Base-by-base conservation (phyloP, 2,329 filamentous ascomycete genomes). In the Pseudocercospora cruenta region DNA sequence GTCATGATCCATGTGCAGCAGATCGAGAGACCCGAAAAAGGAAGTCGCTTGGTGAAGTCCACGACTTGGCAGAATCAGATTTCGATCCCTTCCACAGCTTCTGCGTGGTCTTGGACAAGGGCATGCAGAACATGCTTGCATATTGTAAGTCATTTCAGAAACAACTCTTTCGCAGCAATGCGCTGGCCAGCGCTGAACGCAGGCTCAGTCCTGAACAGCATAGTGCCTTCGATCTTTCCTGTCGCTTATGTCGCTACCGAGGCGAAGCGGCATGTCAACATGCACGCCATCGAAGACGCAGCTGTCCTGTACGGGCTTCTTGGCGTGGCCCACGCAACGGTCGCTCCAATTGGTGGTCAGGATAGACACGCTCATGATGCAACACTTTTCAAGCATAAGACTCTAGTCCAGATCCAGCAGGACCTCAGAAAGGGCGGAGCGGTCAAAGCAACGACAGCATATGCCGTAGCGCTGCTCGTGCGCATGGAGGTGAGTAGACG, bases 81-180 rank as follows among this genome's bases (percentile, higher is more conserved):
- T 47, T 47, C 6, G 43, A 47, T 47, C 43, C 43, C n/a, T 47
- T 47, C 10, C 43, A 47, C 16, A 47, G 43, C 65, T 84, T 84
- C 86, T 90, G 82, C 80, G 91, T 81, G 79, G 92, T 85, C 83
- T 92, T 80, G 71, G 87, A 80, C 83, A 90, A 80, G 81, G 88
- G 79, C 57, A 78, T 79, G 68, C 74, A 78, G 66, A 75, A 75
- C 47, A 69, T 78, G 31, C 70, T 77, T 12, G 73, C 76, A n/a
- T 47, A 47, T 22, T 47, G 43, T 19, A 22, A 47, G 43, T 33
- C 31, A 12, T 33, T 33, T 12, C 1, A 12, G 31, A 2, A 33
- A 33, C 12, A 10, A 12, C 12, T 33, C 12, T 8, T 10, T 33
- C 4, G 31, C 31, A 33, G 31, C 31, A 33, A 33, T 33, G 10